phyloP scores from a whole-genome alignment of 2,329 filamentous ascomycete genomes.

The Cyphellophora attinorum region DNA sequence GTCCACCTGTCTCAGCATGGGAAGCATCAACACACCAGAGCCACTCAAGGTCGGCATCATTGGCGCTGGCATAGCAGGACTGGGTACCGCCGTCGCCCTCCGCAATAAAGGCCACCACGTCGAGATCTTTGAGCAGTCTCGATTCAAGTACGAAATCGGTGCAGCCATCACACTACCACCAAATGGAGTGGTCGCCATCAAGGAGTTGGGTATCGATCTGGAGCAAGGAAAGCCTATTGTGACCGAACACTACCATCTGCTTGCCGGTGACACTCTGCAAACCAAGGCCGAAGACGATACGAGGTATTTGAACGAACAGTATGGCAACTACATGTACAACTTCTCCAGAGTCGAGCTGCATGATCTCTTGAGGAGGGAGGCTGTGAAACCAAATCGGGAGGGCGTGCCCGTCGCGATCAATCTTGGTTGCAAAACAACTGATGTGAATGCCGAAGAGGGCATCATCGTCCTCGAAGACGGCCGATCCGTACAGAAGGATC shows the following conservation, averaged over 20 bases:
- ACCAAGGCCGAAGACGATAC: constrained; percentile 14
- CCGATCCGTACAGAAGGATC: constrained; percentile 21
- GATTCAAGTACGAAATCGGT: constrained; percentile 21
- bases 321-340: constrained; percentile 14
- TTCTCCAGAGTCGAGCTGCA: constrained; percentile 32
- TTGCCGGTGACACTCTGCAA: constrained; percentile 15
- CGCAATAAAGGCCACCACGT: constrained; percentile 23
- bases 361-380: constrained; percentile 23
- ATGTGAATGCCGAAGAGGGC: constrained; percentile 14
- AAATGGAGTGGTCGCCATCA: constrained; percentile 22
- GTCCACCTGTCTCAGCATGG: no score
- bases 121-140: constrained; percentile 21
- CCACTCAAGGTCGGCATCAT: constrained; percentile 14
- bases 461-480: constrained; percentile 20
- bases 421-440: constrained; percentile 17
- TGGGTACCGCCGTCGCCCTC: constrained; percentile 22
- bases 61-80: constrained; percentile 23
- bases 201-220: constrained; percentile 21
- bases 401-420: constrained; percentile 13
- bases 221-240: constrained; percentile 16
- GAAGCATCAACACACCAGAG: neutral
- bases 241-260: constrained; percentile 6
- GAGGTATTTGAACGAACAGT: constrained; percentile 2
- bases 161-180: constrained; percentile 23
- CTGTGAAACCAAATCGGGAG: constrained; percentile 14